Evolutionary conservation across 441 rosid genomes (phyloP).

Genomic region (Omphalea diandra): DNA sequence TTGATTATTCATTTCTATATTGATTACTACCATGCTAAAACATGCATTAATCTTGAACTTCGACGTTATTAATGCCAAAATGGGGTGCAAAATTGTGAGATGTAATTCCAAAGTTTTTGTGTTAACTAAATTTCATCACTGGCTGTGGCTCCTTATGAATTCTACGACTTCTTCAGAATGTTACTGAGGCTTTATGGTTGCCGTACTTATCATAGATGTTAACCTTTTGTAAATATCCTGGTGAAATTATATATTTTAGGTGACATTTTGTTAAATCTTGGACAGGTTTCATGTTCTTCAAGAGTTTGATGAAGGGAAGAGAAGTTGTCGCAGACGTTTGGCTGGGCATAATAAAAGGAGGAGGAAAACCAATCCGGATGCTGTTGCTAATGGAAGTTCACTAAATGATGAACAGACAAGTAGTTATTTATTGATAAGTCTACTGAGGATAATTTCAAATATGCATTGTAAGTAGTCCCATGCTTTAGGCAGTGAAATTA

Average conservation of each 20-base stretch:
- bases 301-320: conserved; percentile 99
- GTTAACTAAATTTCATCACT: neutral
- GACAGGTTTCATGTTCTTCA: conserved; percentile 90
- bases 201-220: neutral
- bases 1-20: neutral
- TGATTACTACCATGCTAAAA: neutral
- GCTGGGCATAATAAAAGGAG: conserved; percentile 98
- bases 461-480: conserved; percentile 63
- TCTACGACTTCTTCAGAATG: neutral
- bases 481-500: neutral
- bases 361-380: conserved; percentile 84
- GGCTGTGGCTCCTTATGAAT: neutral
- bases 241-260: neutral
- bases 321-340: conserved; percentile 97
- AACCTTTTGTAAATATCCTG: neutral
- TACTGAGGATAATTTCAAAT: conserved; percentile 78
- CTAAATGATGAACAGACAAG: conserved; percentile 69
- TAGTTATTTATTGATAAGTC: conserved; percentile 68
- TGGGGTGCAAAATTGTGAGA: neutral
- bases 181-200: neutral
- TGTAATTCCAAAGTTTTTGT: neutral
- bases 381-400: conserved; percentile 46
- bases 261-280: conserved; percentile 17
- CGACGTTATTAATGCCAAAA: neutral
- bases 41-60: neutral